Evolutionary conservation across 148 eudicot species (phyloP).

Genomic region (Amaranthus hypochondriacus): DNA sequence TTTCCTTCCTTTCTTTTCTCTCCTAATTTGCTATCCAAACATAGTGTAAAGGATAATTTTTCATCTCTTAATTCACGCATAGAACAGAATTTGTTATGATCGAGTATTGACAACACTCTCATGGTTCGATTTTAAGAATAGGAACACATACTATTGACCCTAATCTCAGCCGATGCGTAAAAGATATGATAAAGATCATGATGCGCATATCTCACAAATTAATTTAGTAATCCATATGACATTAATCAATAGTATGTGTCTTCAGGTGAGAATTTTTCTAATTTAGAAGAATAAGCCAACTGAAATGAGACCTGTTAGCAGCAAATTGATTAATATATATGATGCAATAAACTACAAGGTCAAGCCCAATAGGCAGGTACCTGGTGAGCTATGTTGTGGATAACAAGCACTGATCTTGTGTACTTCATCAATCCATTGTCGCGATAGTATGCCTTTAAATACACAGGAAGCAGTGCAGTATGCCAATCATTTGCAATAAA

Average conservation of each 20-base stretch:
- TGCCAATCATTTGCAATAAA: slow-evolving; percentile 99
- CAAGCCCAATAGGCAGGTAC: slow-evolving; percentile 29
- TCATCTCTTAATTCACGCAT: too few species aligned
- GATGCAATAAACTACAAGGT: background rate
- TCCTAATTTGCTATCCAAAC: too few species aligned
- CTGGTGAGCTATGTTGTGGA: slow-evolving; percentile 98
- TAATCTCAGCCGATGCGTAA: background rate
- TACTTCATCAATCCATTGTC: slow-evolving; percentile 80
- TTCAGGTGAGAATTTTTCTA: background rate
- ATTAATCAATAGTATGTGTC: background rate
- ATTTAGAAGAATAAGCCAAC: background rate
- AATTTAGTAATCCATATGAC: background rate
- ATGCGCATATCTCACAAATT: background rate
- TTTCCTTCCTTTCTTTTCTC: too few species aligned
- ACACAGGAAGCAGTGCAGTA: slow-evolving; percentile 89
- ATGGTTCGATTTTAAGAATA: background rate
- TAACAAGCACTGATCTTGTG: slow-evolving; percentile 83
- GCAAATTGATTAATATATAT: background rate
- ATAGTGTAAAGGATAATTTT: too few species aligned
- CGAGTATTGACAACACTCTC: background rate
- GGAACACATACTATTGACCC: background rate
- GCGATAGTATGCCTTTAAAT: slow-evolving; percentile 93
- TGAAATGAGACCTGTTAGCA: background rate
- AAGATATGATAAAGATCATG: background rate
- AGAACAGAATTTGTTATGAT: too few species aligned